Evolutionary conservation across 768 basidiomycete species (phyloP), one percentile per base, ranked within the genome.

Genomic region (Tricholoma sp.): DNA sequence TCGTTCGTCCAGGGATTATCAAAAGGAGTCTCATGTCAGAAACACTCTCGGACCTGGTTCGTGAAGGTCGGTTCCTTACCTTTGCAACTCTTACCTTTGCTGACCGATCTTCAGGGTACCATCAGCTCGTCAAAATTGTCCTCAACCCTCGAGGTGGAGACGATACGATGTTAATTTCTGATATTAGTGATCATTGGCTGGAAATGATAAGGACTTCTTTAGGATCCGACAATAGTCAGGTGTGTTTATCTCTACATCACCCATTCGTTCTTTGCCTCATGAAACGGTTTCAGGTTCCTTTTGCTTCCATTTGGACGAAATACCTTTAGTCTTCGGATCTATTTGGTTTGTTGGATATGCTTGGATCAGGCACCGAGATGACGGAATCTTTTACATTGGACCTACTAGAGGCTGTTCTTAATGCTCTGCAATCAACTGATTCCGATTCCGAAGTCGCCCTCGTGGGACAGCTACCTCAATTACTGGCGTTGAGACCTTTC

Each of bases 261-360:
- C 7, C 5, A 10, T 22, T n/a, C 2, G 24, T 16, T 2, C 11
- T 22, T 14, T 46, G 46, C 16, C 46, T 47, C 24, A 6, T 29
- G 6, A 5, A 16, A 49, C 29, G 8, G 29, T 16, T 22, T 16
- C 62, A 78, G 69, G 52, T 62, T 50, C 55, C 45, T 56, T 63
- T 50, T 12, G 68, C 71, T 3, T 61, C 69, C 2, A 58, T 79
- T 12, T 91, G 89, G 89, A 71, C 87, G 43, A 75, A 72, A 39
- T 87, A 80, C 62, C 76, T 86, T 62, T 65, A 72, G 5, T 63
- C 69, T 2, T 61, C 70, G 2, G 75, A 76, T 14, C 65, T 84
- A 2, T 69, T 82, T 3, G 60, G 67, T 5, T 68, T 81, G 5
- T 63, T 90, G 10, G 79, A 82, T 60, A 56, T 69, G 6, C 59